Evolutionary conservation across 2,329 filamentous ascomycete genomes (phyloP).

Genomic region (Alternaria gansuensis): DNA sequence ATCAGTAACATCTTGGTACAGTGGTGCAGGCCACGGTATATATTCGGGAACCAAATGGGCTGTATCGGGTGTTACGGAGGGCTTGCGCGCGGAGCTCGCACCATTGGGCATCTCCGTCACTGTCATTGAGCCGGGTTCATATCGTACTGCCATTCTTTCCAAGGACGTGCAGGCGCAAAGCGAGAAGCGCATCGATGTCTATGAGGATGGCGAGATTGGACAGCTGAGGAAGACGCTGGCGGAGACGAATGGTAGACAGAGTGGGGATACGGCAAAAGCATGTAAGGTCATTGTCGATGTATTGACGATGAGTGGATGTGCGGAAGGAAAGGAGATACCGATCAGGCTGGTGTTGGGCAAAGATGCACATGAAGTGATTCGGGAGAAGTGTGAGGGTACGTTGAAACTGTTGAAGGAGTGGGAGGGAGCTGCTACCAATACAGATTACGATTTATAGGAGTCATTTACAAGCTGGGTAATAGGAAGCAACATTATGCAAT

Average conservation of each 20-base stretch:
- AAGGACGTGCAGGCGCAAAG: conserved; percentile 30
- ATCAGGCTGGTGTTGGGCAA: conserved; percentile 63
- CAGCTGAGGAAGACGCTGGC: conserved; percentile 46
- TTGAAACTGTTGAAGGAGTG: conserved; percentile 46
- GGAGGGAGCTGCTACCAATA: conserved; percentile 40
- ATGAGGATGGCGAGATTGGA: conserved; percentile 50
- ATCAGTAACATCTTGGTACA: conserved; percentile 56
- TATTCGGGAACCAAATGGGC: conserved; percentile 61
- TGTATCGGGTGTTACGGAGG: conserved; percentile 56
- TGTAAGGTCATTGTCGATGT: conserved; percentile 64
- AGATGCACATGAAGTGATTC: conserved; percentile 22
- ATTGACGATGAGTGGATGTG: conserved; percentile 61
- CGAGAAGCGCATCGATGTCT: conserved; percentile 36
- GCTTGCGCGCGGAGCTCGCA: conserved; percentile 55
- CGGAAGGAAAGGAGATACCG: conserved; percentile 61
- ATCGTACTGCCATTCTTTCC: conserved; percentile 60
- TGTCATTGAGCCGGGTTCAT: conserved; percentile 61
- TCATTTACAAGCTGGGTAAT: too few species aligned
- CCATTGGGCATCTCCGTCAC: conserved; percentile 57
- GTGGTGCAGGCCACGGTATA: conserved; percentile 53
- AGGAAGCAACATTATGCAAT: too few species aligned
- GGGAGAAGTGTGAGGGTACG: conserved; percentile 31
- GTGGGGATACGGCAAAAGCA: conserved; percentile 65
- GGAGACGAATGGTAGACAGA: conserved; percentile 59
- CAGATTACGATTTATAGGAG: conserved; percentile 24